Evolutionary conservation across 352 stramenopile genomes (phyloP).

Genomic region (Paralagenidium karlingii): DNA sequence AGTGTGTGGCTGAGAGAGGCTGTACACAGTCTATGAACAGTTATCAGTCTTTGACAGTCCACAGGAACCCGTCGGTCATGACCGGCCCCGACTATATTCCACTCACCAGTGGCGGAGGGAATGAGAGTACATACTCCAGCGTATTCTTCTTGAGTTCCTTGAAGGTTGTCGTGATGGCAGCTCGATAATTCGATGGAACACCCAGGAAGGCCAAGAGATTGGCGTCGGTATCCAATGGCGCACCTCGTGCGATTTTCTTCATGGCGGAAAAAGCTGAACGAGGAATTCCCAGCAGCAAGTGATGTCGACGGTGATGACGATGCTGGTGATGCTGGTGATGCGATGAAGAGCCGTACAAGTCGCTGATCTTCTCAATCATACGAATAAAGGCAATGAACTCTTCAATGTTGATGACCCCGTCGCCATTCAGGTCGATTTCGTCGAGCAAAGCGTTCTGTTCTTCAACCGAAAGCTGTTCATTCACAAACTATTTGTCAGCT

Average conservation of each 20-base stretch:
- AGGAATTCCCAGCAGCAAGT: conserved; percentile 5
- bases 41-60: too few species aligned
- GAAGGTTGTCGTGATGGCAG: conserved; percentile 47
- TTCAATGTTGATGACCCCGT: conserved; percentile 48
- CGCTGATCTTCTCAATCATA: conserved; percentile 38
- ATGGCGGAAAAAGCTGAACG: conserved; percentile 36
- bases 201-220: conserved; percentile 65
- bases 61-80: too few species aligned
- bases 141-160: conserved; percentile 35
- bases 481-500: too few species aligned
- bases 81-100: too few species aligned
- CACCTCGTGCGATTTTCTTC: conserved; percentile 62
- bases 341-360: neutral
- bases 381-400: conserved; percentile 72
- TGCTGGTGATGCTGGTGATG: neutral
- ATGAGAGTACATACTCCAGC: conserved; percentile 53
- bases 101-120: conserved; percentile 57
- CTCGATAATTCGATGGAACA: conserved; percentile 66
- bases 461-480: conserved; percentile 57
- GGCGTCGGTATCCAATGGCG: conserved; percentile 46
- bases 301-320: too few species aligned
- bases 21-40: too few species aligned
- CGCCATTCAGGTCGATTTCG: conserved; percentile 45
- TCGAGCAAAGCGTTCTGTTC: conserved; percentile 59
- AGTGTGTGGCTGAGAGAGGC: too few species aligned